phyloP scores from a whole-genome alignment of 129 eudicot species.

The Calendula officinalis region DNA sequence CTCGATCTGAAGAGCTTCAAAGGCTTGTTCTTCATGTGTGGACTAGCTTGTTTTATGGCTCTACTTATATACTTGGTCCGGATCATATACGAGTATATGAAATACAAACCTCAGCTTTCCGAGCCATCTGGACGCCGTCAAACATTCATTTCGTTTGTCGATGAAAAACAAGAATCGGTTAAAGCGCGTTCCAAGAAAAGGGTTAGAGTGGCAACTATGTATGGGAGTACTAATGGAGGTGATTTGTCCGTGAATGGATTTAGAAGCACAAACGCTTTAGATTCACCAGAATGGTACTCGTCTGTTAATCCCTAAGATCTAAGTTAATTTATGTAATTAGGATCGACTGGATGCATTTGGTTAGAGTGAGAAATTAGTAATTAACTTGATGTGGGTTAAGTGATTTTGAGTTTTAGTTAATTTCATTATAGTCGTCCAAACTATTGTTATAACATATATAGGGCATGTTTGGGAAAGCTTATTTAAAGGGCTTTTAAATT shows the following conservation, averaged over 20 bases:
- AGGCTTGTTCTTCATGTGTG: constrained; percentile 55
- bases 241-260: constrained; percentile 12
- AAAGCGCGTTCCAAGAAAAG: constrained; percentile 36
- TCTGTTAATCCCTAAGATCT: too few relatives aligned
- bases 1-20: constrained; percentile 54
- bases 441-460: too few relatives aligned
- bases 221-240: constrained; percentile 1
- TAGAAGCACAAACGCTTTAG: constrained; percentile 11
- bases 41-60: constrained; percentile 49
- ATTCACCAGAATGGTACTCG: not conserved
- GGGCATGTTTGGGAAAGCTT: too few relatives aligned
- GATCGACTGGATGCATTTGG: too few relatives aligned
- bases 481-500: too few relatives aligned
- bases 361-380: too few relatives aligned
- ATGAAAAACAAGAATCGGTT: constrained; percentile 46
- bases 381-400: too few relatives aligned
- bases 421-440: too few relatives aligned
- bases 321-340: too few relatives aligned
- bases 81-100: constrained; percentile 30
- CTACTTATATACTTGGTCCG: constrained; percentile 38
- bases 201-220: constrained; percentile 27
- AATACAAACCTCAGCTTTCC: constrained; percentile 13
- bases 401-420: too few relatives aligned
- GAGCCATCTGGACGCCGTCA: constrained; percentile 36
- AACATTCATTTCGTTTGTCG: constrained; percentile 45